phyloP scores from a whole-genome alignment of 2,329 filamentous ascomycete species.

The Helotiales sp. region DNA sequence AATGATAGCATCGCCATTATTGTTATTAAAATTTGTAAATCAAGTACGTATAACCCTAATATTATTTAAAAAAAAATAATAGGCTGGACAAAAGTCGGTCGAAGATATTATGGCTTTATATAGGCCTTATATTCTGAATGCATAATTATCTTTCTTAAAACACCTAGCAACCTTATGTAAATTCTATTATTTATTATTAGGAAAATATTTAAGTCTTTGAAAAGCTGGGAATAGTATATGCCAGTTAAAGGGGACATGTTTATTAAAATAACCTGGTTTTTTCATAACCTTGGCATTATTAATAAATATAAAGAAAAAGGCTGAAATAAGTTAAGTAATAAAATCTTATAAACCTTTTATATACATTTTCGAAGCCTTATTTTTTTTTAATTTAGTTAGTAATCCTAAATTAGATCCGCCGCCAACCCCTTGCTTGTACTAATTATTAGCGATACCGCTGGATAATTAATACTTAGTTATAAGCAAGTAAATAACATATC shows the following conservation, averaged over 20 bases:
- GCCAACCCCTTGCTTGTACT: too few relatives aligned
- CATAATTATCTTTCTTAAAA: constrained; percentile 21
- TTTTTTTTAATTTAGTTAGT: too few relatives aligned
- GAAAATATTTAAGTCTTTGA: constrained; percentile 19
- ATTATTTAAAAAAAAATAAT: constrained; percentile 14
- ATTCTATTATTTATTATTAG: constrained; percentile 17
- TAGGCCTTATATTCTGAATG: constrained; percentile 19
- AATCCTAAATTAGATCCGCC: too few relatives aligned
- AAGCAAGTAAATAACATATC: too few relatives aligned
- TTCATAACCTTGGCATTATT: not conserved
- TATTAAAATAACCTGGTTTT: not conserved
- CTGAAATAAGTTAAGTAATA: too few relatives aligned
- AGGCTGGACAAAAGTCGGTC: constrained; percentile 7
- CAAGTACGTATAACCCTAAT: not conserved
- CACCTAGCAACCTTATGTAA: constrained; percentile 21
- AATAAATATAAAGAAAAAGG: not conserved
- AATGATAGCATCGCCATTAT: not conserved
- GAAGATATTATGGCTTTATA: constrained; percentile 21
- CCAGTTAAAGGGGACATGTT: not conserved
- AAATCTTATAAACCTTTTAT: too few relatives aligned
- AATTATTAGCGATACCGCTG: too few relatives aligned
- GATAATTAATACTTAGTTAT: too few relatives aligned
- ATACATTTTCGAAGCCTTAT: too few relatives aligned
- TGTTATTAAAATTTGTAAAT: not conserved
- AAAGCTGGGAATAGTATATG: constrained; percentile 20